These are phyloP conservation scores for Tuber melanosporum DNA, from an alignment of 495 filamentous ascomycete genomes.

Conservation along the genomic window DNA sequence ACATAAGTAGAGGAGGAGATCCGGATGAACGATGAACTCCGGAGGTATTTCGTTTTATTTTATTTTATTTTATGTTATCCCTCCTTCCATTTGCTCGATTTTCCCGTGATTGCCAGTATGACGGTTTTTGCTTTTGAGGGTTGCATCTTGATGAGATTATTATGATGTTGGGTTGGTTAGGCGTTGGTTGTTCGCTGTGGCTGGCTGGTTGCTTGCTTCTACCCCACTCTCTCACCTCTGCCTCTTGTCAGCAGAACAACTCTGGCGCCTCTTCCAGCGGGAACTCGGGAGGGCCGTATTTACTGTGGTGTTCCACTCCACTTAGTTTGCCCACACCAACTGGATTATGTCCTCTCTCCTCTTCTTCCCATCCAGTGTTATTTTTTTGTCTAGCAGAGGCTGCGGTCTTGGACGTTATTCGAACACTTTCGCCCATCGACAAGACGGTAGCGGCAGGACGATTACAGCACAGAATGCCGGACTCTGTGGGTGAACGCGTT, in stretches of 20 bases:
- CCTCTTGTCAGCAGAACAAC: constrained; percentile 27
- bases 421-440: neutral
- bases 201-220: constrained; percentile 7
- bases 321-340: constrained; percentile 2
- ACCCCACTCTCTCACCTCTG: constrained; percentile 31
- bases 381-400: neutral
- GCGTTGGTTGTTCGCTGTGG: constrained; percentile 13
- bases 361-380: constrained; percentile 8
- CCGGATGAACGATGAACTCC: neutral
- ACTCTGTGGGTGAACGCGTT: neutral
- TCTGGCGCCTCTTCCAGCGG: constrained; percentile 12
- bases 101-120: neutral
- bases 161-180: constrained; percentile 17
- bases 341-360: constrained; percentile 4
- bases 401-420: neutral
- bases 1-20: constrained; percentile 2
- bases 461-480: constrained; percentile 4
- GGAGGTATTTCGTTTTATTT: neutral
- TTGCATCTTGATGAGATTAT: constrained; percentile 22
- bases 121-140: constrained; percentile 13
- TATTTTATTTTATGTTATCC: neutral
- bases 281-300: constrained; percentile 20
- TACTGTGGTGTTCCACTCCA: constrained; percentile 10
- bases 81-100: neutral
- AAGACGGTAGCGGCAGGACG: neutral